A percentile compares a stretch with the other conserved stretches of the same genome.
Evolutionary conservation across 495 filamentous ascomycete species (phyloP).

Genomic region (Thermothielavioides terrestris): DNA sequence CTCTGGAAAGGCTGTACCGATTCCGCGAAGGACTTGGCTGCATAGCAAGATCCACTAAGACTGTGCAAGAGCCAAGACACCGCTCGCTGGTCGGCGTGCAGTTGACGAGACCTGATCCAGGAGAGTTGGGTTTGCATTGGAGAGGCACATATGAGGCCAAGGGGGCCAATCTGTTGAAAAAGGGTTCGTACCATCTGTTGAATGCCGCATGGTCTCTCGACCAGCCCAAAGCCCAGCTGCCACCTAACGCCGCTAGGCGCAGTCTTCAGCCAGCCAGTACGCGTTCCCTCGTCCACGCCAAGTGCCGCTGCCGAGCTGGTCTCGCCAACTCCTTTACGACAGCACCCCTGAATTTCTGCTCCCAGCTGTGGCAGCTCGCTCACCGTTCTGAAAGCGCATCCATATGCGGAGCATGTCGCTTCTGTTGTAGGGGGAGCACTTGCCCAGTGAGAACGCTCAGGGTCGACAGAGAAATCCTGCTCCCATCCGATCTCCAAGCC

Average conservation of each 20-base stretch:
- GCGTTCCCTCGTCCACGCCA: slow-evolving; percentile 3
- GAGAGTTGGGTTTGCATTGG: not conserved
- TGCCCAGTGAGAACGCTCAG: not conserved
- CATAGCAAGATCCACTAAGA: not conserved
- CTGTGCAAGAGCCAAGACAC: not conserved
- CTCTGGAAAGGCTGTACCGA: slow-evolving; percentile 7
- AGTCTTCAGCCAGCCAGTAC: slow-evolving; percentile 7
- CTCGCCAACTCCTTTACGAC: slow-evolving; percentile 1
- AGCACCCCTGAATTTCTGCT: not conserved
- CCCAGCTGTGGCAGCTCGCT: slow-evolving; percentile 7
- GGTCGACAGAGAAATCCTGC: not conserved
- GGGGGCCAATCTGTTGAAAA: slow-evolving; percentile 12
- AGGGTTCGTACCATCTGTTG: slow-evolving; percentile 12
- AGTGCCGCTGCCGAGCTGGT: slow-evolving; percentile 7
- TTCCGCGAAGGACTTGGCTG: slow-evolving; percentile 4
- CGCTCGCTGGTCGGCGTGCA: not conserved
- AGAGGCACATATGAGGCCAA: slow-evolving; percentile 1
- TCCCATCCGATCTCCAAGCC: not conserved
- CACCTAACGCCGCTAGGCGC: slow-evolving; percentile 15
- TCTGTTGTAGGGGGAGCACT: slow-evolving; percentile 1
- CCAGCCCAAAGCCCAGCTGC: slow-evolving; percentile 6
- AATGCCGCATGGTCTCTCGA: slow-evolving; percentile 5
- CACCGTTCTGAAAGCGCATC: not conserved
- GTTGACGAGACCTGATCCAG: slow-evolving; percentile 4
- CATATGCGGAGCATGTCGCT: not conserved